Percentiles rank a stretch among this genome's conserved stretches.
Conservation (phyloP, 1,284 basidiomycete species). For the Papiliotrema nemorosa region DNA sequence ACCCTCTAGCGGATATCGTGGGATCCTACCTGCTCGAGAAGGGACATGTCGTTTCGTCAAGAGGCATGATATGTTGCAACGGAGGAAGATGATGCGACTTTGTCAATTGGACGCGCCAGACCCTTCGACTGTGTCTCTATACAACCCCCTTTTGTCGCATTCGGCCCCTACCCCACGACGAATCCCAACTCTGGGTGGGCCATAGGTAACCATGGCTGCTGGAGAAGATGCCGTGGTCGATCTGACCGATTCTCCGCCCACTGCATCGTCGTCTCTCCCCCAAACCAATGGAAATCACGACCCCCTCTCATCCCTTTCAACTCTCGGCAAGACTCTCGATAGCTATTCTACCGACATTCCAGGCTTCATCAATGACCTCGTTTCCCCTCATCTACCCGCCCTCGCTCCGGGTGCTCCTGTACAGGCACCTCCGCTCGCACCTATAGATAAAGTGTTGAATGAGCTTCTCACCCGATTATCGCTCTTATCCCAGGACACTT, state of each 20-base stretch:
- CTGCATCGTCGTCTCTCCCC: conserved; percentile 20
- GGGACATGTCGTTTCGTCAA: conserved; percentile 3
- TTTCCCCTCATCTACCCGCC: conserved; percentile 27
- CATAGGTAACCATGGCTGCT: neutral
- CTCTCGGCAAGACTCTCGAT: conserved; percentile 43
- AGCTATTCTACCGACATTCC: conserved; percentile 36
- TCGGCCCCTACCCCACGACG: neutral
- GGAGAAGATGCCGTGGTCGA: conserved; percentile 5
- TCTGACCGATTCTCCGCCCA: conserved; percentile 3
- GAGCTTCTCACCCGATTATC: conserved; percentile 72
- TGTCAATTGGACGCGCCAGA: neutral
- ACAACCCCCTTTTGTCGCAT: neutral
- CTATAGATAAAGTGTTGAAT: conserved; percentile 69
- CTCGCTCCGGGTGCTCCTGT: conserved; percentile 14
- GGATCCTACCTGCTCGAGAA: conserved; percentile 3
- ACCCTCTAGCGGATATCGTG: neutral
- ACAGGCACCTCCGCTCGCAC: conserved; percentile 55
- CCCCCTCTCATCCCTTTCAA: conserved; percentile 23
- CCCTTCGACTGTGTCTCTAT: neutral
- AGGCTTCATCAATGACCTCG: conserved; percentile 43
- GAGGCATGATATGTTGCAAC: neutral
- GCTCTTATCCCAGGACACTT: conserved; percentile 79
- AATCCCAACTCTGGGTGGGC: too few relatives aligned
- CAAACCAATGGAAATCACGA: conserved; percentile 4
- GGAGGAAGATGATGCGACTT: neutral